A percentile compares a stretch with the other conserved stretches of the same genome.
Evolutionary conservation across 176 grass and related monocot genomes (phyloP).

Genomic region (Thinopyrum elongatum): DNA sequence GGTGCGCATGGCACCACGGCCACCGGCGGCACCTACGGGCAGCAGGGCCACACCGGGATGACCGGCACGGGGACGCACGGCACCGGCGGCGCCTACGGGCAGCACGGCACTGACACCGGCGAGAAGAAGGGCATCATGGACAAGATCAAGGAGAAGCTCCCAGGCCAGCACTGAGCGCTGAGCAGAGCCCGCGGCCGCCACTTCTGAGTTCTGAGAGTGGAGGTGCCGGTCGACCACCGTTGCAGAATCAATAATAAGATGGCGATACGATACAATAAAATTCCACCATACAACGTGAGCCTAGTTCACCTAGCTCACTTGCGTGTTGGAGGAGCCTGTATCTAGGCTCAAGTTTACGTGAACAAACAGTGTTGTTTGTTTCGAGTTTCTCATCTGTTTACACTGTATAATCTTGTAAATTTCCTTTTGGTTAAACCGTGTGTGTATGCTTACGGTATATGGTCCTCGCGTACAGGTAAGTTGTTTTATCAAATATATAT

Average conservation of each 20-base stretch:
- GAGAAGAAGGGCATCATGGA: constrained; percentile 14
- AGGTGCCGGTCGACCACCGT: background rate
- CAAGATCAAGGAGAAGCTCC: constrained; percentile 12
- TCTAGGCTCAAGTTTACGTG: background rate
- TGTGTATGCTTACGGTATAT: too few relatives aligned
- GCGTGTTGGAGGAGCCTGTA: background rate
- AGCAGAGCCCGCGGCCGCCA: background rate
- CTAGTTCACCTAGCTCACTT: background rate
- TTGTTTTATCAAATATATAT: too few relatives aligned
- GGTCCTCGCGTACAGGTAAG: too few relatives aligned
- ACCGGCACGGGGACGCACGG: background rate
- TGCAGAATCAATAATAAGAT: background rate
- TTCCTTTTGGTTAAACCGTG: too few relatives aligned
- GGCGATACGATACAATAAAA: background rate
- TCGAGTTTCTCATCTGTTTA: background rate
- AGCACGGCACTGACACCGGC: background rate
- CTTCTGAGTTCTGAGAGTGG: background rate
- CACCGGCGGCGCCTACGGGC: background rate
- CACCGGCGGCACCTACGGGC: background rate
- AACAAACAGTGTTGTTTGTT: background rate
- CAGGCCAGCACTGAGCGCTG: background rate
- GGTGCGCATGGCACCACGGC: background rate
- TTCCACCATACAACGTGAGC: background rate
- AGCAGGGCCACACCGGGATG: background rate
- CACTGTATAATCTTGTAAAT: too few relatives aligned